Evolutionary conservation across 1,139 yeast species (phyloP).

Genomic region (Debaryomyces subglobosus): DNA sequence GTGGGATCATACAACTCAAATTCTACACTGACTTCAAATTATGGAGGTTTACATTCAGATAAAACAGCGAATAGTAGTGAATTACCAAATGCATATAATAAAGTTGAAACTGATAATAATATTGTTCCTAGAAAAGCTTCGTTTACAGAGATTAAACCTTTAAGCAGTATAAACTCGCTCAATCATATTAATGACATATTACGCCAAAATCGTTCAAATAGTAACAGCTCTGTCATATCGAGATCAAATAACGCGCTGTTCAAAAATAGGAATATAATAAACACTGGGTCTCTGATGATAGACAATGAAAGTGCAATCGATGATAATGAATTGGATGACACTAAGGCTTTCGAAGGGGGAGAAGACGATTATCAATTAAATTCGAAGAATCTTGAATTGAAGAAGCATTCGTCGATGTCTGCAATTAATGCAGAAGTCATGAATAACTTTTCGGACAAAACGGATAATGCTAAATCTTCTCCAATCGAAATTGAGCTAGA

Average conservation of each 20-base stretch:
- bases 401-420: conserved; percentile 12
- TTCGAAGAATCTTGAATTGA: not conserved
- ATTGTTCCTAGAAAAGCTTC: conserved; percentile 1
- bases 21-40: conserved; percentile 46
- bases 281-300: conserved; percentile 19
- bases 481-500: not conserved
- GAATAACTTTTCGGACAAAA: not conserved
- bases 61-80: not conserved
- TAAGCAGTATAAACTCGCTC: conserved; percentile 20
- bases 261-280: conserved; percentile 17
- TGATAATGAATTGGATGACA: conserved; percentile 10
- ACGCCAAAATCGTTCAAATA: conserved; percentile 24
- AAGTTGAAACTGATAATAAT: conserved; percentile 7
- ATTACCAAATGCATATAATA: conserved; percentile 2
- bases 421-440: not conserved
- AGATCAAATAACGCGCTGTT: conserved; percentile 17
- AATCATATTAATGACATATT: conserved; percentile 23
- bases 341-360: conserved; percentile 9
- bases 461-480: not conserved
- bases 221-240: conserved; percentile 20
- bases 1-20: conserved; percentile 50
- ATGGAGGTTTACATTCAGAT: conserved; percentile 26
- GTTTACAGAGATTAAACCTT: conserved; percentile 16
- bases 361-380: conserved; percentile 11
- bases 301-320: conserved; percentile 8